Base-by-base conservation (phyloP, 768 basidiomycete species). In the Psilocybe azurescens region DNA sequence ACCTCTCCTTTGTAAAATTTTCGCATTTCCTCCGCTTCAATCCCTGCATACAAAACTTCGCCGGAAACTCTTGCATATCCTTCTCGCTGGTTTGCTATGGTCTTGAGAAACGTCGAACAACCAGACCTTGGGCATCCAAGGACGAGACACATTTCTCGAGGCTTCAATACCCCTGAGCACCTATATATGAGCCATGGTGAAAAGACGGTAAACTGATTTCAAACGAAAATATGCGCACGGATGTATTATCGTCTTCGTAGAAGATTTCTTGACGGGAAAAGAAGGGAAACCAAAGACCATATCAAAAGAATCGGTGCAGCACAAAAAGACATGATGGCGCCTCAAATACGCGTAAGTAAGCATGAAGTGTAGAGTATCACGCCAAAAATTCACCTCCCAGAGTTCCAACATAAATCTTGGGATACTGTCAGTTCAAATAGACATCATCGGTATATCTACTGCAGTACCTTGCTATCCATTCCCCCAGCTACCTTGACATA, bases 81-180 rank as follows among this genome's bases (percentile, higher is more conserved):
- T 7, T 78, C 79, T 3, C 91, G 83, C 62, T 88, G 83, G 71
- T 95, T 94, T 18, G 95, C 85, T 61, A 97, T 89, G 0, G 87
- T 75, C 74, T 93, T 94, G 20, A 97, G 81, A 77, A 97, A 94
- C 0, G 95, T 91, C 0, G 89, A 86, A 71, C 95, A 96, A 36
- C 94, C 94, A 5, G 91, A 83, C 1, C 90, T 90, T 3, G 94
- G 94, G 58, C 91, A 88, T 18, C 94, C 94, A 11, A 92, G 79
- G 20, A 91, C 92, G 5, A 94, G 83, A 69, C 92, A 89, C 93
- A 95, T 95, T 79, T 95, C 89, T 14, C 93, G 88, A 0, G 91
- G 85, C 63, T 90, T 88, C 46, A 93, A 74, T 16, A 88, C 78
- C 44, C 92, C 93, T 6, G 86, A 87, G 20, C 83, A 83, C 63